Base-by-base conservation (phyloP, 2,329 filamentous ascomycete genomes). In the Aphanocladium album region DNA sequence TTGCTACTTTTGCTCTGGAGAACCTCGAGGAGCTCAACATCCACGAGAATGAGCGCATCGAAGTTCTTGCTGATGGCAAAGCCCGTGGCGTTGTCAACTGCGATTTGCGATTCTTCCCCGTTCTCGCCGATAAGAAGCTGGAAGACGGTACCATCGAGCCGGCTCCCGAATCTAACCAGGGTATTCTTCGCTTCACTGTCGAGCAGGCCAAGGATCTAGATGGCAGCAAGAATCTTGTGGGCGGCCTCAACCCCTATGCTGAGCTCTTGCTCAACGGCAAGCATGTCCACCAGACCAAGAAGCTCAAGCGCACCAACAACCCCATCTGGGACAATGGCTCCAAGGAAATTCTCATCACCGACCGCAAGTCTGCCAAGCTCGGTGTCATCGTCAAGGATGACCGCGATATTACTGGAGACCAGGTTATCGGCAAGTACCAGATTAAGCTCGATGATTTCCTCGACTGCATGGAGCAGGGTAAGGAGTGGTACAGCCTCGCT, bases 181-280 rank as follows among this genome's bases (percentile, higher is more conserved):
- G 95, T 79, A 96, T 99, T 71, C 85, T 93, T 64, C 89, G 91
- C 64, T 96, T 97, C 74, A 96, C 89, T 0, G 85, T 99, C 57
- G 93, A 97, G 72, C 93, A 96, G 75, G 93, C 93, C 66, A 99
- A 99, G 79, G 93, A 98, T 68, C 83, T 99, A 35, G 95, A 99
- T 70, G 89, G 89, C 55, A 89, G 85, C 65, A 97, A 95, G 86
- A 96, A 92, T 75, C 78, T 99, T 70, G 87, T 98, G 62, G 95
- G 95, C 33, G 83, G 88, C 64, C 87, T 99, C 51, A 98, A 92
- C 74, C 95, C 95, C 1, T 99, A 66, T 67, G 93, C 91, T 11
- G 82, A 87, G 35, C 82, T 99, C 55, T 82, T 97, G 49, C 84
- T 99, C 67, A 99, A 99, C 69, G 90, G 91, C 64, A 96, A 95